Percentiles rank a stretch among this genome's conserved stretches.
Evolutionary conservation across 768 basidiomycete species (phyloP).

Genomic region (Leccinum fibrillosum): DNA sequence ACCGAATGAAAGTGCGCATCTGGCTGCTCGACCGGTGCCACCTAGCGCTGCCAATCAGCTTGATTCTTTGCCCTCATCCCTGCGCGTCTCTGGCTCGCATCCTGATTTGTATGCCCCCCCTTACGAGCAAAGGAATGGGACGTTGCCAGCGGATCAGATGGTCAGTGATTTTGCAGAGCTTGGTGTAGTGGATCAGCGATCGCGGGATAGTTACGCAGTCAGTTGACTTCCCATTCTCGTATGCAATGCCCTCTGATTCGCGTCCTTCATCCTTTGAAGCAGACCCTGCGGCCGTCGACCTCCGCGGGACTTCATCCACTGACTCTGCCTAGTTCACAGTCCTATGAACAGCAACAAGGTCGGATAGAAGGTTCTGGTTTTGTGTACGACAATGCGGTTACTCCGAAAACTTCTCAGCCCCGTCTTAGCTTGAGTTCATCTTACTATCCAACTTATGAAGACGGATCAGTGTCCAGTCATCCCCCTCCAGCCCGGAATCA

Average conservation of each 20-base stretch:
- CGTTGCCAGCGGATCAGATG: conserved; percentile 49
- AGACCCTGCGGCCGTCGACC: conserved; percentile 37
- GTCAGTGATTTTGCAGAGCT: conserved; percentile 67
- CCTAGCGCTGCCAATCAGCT: conserved; percentile 35
- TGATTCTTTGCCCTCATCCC: conserved; percentile 57
- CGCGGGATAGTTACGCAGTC: conserved; percentile 61
- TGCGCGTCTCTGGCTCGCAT: conserved; percentile 60
- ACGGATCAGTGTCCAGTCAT: conserved; percentile 26
- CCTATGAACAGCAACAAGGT: conserved; percentile 36
- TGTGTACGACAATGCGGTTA: conserved; percentile 38
- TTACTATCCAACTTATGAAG: conserved; percentile 49
- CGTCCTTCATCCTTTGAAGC: conserved; percentile 29
- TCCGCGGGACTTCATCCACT: conserved; percentile 33
- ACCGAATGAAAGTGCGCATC: conserved; percentile 21
- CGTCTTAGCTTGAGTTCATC: conserved; percentile 32
- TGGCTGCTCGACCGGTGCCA: conserved; percentile 4
- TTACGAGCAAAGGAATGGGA: conserved; percentile 55
- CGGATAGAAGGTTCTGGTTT: conserved; percentile 32
- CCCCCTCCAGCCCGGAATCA: conserved; percentile 37
- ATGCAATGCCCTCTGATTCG: conserved; percentile 13
- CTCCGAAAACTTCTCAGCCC: conserved; percentile 36
- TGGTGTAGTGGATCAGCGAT: conserved; percentile 46
- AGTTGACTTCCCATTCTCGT: conserved; percentile 23
- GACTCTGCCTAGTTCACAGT: conserved; percentile 33
- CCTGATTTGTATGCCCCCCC: conserved; percentile 72